Evolutionary conservation across 768 basidiomycete species (phyloP).

Genomic region (Mycena kentingensis): DNA sequence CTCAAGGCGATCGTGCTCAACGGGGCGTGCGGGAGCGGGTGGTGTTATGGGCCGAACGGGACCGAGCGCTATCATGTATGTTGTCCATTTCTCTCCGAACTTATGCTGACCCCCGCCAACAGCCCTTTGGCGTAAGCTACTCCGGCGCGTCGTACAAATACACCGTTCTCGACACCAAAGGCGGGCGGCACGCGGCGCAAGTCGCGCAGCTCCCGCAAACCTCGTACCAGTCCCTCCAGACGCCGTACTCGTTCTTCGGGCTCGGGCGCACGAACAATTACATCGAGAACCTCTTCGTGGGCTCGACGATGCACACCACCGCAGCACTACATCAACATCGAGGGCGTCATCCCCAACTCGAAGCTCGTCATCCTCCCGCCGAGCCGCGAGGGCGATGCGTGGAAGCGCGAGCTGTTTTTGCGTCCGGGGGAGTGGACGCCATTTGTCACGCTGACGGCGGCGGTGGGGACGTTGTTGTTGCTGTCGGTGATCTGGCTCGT

Average conservation of each 20-base stretch:
- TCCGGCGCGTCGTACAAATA: conserved; percentile 97
- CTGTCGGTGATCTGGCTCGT: conserved; percentile 83
- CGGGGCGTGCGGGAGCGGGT: conserved; percentile 85
- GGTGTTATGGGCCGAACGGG: conserved; percentile 65
- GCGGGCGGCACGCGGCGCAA: conserved; percentile 87
- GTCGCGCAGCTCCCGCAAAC: conserved; percentile 94
- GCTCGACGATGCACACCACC: conserved; percentile 76
- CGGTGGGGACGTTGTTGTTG: conserved; percentile 66
- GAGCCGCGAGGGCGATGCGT: conserved; percentile 53
- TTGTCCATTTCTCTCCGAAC: not conserved
- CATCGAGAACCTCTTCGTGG: conserved; percentile 97
- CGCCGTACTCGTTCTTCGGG: conserved; percentile 95
- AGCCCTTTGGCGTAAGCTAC: conserved; percentile 95
- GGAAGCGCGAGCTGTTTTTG: conserved; percentile 89
- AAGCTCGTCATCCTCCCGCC: conserved; percentile 93
- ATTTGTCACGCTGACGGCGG: conserved; percentile 89
- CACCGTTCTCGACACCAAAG: conserved; percentile 90
- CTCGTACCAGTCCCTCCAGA: conserved; percentile 84
- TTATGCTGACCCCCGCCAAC: conserved; percentile 2
- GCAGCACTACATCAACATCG: conserved; percentile 86
- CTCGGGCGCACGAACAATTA: conserved; percentile 98
- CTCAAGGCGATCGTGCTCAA: conserved; percentile 94
- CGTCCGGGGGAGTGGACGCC: conserved; percentile 97
- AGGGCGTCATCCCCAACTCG: conserved; percentile 97
- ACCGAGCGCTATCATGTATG: conserved; percentile 74